phyloP scores from a whole-genome alignment of 2,329 filamentous ascomycete species.

The Epichloe typhina region DNA sequence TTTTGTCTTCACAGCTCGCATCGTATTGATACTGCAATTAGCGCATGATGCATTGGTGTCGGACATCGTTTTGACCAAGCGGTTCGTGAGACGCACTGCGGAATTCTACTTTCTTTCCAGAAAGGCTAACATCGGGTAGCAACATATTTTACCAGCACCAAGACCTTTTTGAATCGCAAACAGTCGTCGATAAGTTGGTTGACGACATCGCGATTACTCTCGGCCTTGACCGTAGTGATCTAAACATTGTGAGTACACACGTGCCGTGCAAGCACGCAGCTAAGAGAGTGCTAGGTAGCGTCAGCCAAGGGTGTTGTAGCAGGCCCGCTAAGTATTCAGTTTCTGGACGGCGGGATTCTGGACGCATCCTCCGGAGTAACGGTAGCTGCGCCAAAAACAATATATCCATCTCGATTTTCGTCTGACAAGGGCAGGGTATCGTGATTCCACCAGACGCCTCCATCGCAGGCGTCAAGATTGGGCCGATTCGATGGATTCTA shows the following conservation, averaged over 20 bases:
- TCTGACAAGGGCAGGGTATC: constrained; percentile 34
- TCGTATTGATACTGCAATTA: constrained; percentile 45
- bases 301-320: constrained; percentile 58
- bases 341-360: constrained; percentile 28
- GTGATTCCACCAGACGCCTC: constrained; percentile 43
- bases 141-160: constrained; percentile 72
- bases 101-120: background rate
- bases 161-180: constrained; percentile 56
- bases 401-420: background rate
- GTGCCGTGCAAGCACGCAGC: background rate
- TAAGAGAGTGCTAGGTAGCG: constrained; percentile 40
- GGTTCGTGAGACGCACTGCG: constrained; percentile 25
- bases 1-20: constrained; percentile 27
- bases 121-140: constrained; percentile 17
- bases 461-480: constrained; percentile 36
- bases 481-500: constrained; percentile 46
- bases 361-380: constrained; percentile 18
- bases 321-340: constrained; percentile 39
- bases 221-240: constrained; percentile 43
- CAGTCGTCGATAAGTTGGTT: constrained; percentile 55
- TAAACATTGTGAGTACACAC: constrained; percentile 53
- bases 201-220: constrained; percentile 64
- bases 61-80: constrained; percentile 45
- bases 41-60: constrained; percentile 45
- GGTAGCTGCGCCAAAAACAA: constrained; percentile 11